A percentile compares a stretch with the other conserved stretches of the same genome.
phyloP scores from a whole-genome alignment of 2,329 filamentous ascomycete genomes.

The Metarhizium sp. region DNA sequence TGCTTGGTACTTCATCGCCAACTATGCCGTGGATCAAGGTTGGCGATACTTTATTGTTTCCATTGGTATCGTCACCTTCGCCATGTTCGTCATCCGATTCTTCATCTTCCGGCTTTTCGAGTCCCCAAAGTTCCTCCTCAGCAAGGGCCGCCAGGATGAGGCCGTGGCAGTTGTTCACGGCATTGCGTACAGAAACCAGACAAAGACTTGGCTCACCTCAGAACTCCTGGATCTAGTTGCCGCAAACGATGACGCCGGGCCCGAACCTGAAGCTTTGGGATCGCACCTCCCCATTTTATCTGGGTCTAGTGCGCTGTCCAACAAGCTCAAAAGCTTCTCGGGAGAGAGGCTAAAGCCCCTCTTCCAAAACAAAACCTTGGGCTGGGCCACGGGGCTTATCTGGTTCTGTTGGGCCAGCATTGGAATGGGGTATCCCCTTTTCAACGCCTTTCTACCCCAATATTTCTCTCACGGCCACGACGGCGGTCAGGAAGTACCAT shows the following conservation, averaged over 20 bases:
- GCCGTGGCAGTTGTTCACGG: constrained; percentile 73
- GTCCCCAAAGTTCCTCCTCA: constrained; percentile 75
- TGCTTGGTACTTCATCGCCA: constrained; percentile 68
- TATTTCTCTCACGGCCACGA: constrained; percentile 57
- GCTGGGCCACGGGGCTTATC: constrained; percentile 43
- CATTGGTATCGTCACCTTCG: constrained; percentile 62
- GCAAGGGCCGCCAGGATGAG: constrained; percentile 65
- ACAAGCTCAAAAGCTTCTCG: constrained; percentile 58
- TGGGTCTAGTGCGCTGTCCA: constrained; percentile 36
- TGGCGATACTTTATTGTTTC: constrained; percentile 69
- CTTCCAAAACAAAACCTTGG: constrained; percentile 44
- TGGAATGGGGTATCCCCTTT: constrained; percentile 79
- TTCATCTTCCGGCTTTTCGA: constrained; percentile 76
- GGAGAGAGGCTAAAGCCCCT: constrained; percentile 57
- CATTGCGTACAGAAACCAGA: constrained; percentile 61
- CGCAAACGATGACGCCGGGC: constrained; percentile 26
- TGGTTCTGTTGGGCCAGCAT: constrained; percentile 80
- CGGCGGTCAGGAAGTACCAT: constrained; percentile 15
- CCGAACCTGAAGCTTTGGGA: constrained; percentile 11
- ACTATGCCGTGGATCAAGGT: constrained; percentile 58
- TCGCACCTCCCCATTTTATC: constrained; percentile 10
- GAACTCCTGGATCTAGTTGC: constrained; percentile 54
- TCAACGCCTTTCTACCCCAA: constrained; percentile 85
- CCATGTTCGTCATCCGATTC: constrained; percentile 72
- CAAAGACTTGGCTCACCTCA: constrained; percentile 67